Base-by-base conservation (phyloP, 108 stramenopile genomes). In the Nannochloropsis salina region DNA sequence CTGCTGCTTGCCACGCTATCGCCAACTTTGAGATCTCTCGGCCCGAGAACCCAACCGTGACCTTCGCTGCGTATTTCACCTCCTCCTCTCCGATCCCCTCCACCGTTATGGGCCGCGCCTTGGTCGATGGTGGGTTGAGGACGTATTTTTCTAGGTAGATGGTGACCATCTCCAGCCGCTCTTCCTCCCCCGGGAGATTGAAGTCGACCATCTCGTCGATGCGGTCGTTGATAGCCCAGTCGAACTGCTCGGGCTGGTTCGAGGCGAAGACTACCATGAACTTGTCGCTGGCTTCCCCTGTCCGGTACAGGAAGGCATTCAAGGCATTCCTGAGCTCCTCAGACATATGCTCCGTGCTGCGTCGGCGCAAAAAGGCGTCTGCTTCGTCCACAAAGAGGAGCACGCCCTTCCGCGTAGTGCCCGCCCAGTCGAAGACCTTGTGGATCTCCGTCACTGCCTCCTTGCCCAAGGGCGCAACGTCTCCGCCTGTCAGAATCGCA, bases 191-290 rank as follows among this genome's bases (percentile, higher is more conserved):
- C 9, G 99, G 99, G 40, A 98, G 87, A 22, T 92, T 94, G 87
- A 99, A 98, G 84, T 94, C 95, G 10, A 99, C 96, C 94, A 97
- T 97, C 93, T 99, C 99, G 91, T 99, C 99, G 82, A 98, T 94
- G 91, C 99, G 98, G 93, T 99, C 99, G 92, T 95, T 91, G 80
- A 99, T 92, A 41, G 99, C 99, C 86, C 93, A 93, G 88, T 99
- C 99, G 86, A 99, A 97, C 86, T 98, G 96, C 45, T 94, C 91
- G 41, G 99, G 97, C 88, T 97, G 96, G 91, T 99, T 99, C 87
- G 95, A 96, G 9, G 99, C 99, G 86, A 96, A 96, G 40, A 99
- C 98, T 93, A 99, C 94, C 99, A 99, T 99, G 91, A 99, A 97
- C 86, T 99, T 94, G 89, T 97, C 94, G 85, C 94, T 95, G 87